phyloP scores from a whole-genome alignment of 768 basidiomycete species.

The Termitomyces sp. region DNA sequence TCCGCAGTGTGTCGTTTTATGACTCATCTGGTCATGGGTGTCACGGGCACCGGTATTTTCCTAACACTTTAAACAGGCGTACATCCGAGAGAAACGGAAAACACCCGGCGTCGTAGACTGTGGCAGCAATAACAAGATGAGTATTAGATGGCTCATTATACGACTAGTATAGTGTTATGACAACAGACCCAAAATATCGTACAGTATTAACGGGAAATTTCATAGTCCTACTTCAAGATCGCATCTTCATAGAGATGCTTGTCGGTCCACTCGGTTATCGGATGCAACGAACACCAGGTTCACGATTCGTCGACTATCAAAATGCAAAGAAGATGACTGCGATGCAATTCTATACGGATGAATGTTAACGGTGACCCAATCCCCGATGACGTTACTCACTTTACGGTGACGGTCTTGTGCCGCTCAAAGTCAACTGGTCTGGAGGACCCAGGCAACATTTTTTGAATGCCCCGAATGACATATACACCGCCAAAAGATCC shows the following conservation, averaged over 20 bases:
- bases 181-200: neutral
- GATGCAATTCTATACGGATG: conserved; percentile 36
- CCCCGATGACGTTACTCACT: conserved; percentile 29
- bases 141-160: neutral
- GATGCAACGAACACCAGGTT: conserved; percentile 45
- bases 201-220: conserved; percentile 1
- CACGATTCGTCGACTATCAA: conserved; percentile 48
- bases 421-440: conserved; percentile 37
- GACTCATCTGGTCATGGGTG: no score
- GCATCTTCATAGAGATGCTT: conserved; percentile 19
- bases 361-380: neutral
- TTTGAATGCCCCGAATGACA: conserved; percentile 45
- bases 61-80: no score
- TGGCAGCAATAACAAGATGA: neutral
- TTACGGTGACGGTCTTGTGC: conserved; percentile 49
- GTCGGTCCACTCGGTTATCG: conserved; percentile 33
- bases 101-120: neutral
- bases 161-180: neutral
- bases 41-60: neutral
- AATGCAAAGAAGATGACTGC: conserved; percentile 25
- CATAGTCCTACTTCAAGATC: neutral
- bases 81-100: neutral
- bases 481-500: conserved; percentile 51
- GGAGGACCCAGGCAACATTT: conserved; percentile 28
- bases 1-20: neutral